phyloP scores from a whole-genome alignment of 2,329 filamentous ascomycete species.

The Fusarium mexicanum region DNA sequence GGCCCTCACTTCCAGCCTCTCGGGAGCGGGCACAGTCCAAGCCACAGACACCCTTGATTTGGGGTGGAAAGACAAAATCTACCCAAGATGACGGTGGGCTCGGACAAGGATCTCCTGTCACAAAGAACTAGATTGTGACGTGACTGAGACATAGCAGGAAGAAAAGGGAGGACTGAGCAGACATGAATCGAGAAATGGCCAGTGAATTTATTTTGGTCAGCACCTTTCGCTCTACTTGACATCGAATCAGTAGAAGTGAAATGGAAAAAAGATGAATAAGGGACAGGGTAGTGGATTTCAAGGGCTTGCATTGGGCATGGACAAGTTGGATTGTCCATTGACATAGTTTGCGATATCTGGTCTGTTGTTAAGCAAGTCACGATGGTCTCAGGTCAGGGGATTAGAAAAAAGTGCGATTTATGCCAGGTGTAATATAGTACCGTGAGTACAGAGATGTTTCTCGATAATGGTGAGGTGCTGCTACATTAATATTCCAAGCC shows the following conservation, averaged over 20 bases:
- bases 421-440: not conserved
- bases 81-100: not conserved
- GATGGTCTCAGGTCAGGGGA: not conserved
- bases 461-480: not conserved
- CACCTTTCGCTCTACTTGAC: not conserved
- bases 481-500: not conserved
- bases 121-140: constrained; percentile 6
- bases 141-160: not conserved
- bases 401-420: not conserved
- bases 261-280: not conserved
- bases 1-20: constrained; percentile 40
- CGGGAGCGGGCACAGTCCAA: constrained; percentile 40
- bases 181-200: not conserved
- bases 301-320: constrained; percentile 30
- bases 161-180: not conserved
- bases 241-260: not conserved
- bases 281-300: not conserved
- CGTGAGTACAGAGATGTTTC: not conserved
- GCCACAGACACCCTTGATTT: constrained; percentile 32
- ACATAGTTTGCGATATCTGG: constrained; percentile 5
- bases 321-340: constrained; percentile 30
- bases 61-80: constrained; percentile 32
- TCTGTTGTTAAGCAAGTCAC: not conserved
- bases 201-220: not conserved
- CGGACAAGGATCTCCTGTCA: constrained; percentile 15